Percentiles rank a stretch among this genome's conserved stretches.
Conservation (phyloP, 345 rosid genomes). For the Populus tremula region DNA sequence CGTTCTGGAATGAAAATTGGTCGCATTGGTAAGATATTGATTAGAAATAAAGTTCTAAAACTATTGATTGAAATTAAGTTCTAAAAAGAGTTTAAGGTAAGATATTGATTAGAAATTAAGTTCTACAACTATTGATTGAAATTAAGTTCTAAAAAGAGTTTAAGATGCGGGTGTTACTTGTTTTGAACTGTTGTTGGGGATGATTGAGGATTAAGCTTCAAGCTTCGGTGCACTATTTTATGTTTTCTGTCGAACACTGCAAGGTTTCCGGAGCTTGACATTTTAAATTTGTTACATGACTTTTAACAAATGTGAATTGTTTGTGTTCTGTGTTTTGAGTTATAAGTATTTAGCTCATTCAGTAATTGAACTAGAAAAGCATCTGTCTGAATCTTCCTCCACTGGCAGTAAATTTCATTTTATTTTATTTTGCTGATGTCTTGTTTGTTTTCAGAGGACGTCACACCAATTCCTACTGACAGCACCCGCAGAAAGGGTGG, state of each 20-base stretch:
- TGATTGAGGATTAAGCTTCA: background rate
- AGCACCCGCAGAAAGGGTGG: conserved; percentile 94
- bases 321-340: background rate
- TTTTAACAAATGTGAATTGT: too few species aligned
- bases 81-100: conserved; percentile 22
- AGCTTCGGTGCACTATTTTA: background rate
- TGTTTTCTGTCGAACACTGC: too few species aligned
- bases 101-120: background rate
- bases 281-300: background rate
- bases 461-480: conserved; percentile 89
- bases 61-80: too few species aligned
- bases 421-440: background rate
- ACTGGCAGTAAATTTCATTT: background rate
- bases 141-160: background rate
- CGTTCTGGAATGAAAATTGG: conserved; percentile 96
- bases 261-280: background rate
- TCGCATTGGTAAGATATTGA: conserved; percentile 58
- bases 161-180: background rate
- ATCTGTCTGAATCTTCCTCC: background rate
- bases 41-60: background rate
- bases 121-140: background rate
- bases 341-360: background rate
- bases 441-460: conserved; percentile 65
- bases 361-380: background rate
- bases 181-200: background rate